Percentiles rank a stretch among this genome's conserved stretches.
phyloP scores from a whole-genome alignment of 148 eudicot genomes.

The Rhododendron ovatum region DNA sequence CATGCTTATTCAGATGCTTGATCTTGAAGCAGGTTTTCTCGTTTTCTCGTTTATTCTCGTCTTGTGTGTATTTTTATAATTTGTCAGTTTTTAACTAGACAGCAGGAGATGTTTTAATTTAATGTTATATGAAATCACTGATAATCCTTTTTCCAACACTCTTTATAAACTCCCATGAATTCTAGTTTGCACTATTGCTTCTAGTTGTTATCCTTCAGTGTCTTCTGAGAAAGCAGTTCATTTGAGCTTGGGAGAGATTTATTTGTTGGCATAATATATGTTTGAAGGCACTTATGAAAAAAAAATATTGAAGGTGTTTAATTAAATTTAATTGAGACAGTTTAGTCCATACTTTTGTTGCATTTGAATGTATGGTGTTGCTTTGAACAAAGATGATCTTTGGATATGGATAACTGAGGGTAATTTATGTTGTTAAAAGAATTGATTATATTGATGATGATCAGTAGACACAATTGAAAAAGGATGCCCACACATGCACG shows the following conservation, averaged over 20 bases:
- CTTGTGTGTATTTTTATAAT: neutral
- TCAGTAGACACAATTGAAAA: neutral
- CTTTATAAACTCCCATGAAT: neutral
- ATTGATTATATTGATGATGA: neutral
- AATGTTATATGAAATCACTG: neutral
- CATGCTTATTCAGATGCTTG: conserved; percentile 97
- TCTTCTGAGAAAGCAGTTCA: neutral
- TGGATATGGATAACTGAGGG: neutral
- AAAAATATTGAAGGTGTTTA: neutral
- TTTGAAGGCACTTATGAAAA: neutral
- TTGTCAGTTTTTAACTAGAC: neutral
- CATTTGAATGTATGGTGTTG: neutral
- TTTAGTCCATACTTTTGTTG: neutral
- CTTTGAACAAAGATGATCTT: neutral
- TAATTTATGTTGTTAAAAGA: neutral
- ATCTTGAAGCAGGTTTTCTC: conserved; percentile 80
- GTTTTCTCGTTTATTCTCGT: neutral
- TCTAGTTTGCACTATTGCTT: neutral
- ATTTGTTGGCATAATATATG: neutral
- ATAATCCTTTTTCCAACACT: neutral
- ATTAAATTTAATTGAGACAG: neutral
- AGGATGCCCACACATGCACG: neutral
- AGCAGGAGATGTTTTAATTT: neutral
- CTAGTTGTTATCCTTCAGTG: neutral
- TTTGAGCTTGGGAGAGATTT: neutral